Evolutionary conservation across 345 rosid genomes (phyloP).

Genomic region (Gossypium stocksii): DNA sequence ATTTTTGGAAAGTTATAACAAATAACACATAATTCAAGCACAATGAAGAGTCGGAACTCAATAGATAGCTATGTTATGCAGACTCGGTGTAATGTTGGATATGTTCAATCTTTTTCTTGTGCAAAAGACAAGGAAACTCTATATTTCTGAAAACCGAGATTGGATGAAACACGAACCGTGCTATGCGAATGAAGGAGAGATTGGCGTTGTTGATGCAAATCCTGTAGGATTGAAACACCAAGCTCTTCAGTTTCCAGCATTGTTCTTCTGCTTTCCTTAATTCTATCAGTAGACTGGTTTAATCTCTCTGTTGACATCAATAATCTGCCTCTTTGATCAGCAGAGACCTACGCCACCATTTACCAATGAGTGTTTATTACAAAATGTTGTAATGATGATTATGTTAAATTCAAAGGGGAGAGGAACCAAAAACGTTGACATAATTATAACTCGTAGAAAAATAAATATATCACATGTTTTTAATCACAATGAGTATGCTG

Average conservation of each 20-base stretch:
- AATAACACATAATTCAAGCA: too few relatives aligned
- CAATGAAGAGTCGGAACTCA: background rate
- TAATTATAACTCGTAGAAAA: background rate
- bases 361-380: background rate
- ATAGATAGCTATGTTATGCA: background rate
- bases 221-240: constrained; percentile 63
- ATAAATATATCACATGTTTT: background rate
- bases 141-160: background rate
- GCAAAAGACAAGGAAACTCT: background rate
- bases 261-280: constrained; percentile 58
- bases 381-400: background rate
- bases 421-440: background rate
- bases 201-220: constrained; percentile 56
- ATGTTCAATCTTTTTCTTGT: background rate
- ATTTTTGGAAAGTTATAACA: too few relatives aligned
- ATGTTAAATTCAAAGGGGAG: too few relatives aligned
- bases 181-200: constrained; percentile 52
- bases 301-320: constrained; percentile 57
- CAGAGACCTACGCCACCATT: constrained; percentile 34
- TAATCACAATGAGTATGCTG: background rate
- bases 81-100: background rate
- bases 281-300: constrained; percentile 46
- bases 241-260: constrained; percentile 74
- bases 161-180: constrained; percentile 28
- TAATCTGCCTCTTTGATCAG: constrained; percentile 58